phyloP scores from a whole-genome alignment of 2,329 filamentous ascomycete species.

The Apiospora rasikravindrae region DNA sequence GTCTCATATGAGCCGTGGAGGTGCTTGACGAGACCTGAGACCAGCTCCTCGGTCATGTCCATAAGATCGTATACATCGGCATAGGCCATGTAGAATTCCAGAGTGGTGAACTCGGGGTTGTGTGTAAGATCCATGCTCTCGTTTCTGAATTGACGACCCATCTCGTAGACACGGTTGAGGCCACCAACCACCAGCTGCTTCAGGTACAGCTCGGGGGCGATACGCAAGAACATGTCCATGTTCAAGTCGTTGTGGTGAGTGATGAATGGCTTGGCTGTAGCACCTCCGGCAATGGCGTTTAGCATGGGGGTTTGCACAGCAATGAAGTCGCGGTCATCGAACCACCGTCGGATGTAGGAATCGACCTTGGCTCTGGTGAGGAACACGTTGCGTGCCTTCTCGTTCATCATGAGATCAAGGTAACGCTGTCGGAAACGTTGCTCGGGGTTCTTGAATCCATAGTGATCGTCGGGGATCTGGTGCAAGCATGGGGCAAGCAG shows the following conservation, averaged over 20 bases:
- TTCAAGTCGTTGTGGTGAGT: constrained; percentile 96
- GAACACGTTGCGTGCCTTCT: constrained; percentile 81
- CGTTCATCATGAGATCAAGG: constrained; percentile 97
- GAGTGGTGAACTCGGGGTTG: constrained; percentile 97
- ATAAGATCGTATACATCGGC: constrained; percentile 91
- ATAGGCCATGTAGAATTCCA: constrained; percentile 97
- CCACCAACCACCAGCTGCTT: constrained; percentile 97
- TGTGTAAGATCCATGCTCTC: constrained; percentile 92
- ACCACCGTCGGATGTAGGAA: constrained; percentile 85
- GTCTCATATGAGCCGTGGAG: constrained; percentile 86
- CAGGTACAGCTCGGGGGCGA: constrained; percentile 93
- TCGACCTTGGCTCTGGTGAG: constrained; percentile 87
- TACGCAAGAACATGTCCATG: constrained; percentile 92
- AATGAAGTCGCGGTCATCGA: constrained; percentile 85
- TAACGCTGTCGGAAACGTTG: constrained; percentile 92
- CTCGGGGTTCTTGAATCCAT: constrained; percentile 94
- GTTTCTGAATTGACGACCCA: constrained; percentile 95
- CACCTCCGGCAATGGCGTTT: constrained; percentile 93
- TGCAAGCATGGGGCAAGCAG: constrained; percentile 92
- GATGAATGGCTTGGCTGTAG: constrained; percentile 91
- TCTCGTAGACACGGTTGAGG: constrained; percentile 92
- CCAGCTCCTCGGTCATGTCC: constrained; percentile 89
- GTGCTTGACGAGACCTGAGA: constrained; percentile 87
- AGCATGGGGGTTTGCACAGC: constrained; percentile 98
- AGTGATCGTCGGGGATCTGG: constrained; percentile 87